These are phyloP conservation scores for Neopestalotiopsis sp. DNA, from an alignment of 2,329 filamentous ascomycete species.

Conservation along the genomic window DNA sequence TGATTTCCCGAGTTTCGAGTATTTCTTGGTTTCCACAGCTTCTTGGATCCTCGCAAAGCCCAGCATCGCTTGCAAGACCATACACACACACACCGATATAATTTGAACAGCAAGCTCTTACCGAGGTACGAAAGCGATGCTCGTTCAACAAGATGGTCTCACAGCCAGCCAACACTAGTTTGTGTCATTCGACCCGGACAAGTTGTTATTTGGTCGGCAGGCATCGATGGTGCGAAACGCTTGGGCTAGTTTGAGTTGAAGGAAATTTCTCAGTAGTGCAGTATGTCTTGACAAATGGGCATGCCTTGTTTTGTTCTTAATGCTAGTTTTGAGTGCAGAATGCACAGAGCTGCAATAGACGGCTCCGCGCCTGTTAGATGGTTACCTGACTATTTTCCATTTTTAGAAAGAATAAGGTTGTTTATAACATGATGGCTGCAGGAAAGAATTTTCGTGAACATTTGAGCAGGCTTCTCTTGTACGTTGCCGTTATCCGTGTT, in stretches of 20 bases:
- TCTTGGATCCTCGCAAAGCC: not conserved
- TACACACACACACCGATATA: not conserved
- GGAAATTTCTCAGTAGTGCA: not conserved
- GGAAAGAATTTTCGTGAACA: too few species aligned
- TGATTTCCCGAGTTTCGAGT: not conserved
- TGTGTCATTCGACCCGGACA: not conserved
- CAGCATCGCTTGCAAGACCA: not conserved
- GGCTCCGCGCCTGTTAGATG: not conserved
- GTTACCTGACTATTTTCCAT: not conserved
- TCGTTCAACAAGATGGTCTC: not conserved
- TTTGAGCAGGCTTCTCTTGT: too few species aligned
- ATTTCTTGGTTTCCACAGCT: not conserved
- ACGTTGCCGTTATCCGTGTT: not conserved
- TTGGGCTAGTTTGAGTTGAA: not conserved
- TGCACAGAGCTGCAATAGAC: not conserved
- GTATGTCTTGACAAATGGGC: not conserved
- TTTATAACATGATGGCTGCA: not conserved
- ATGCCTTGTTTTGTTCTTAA: not conserved
- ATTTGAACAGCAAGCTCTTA: not conserved
- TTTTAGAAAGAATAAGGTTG: not conserved
- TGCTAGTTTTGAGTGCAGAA: not conserved
- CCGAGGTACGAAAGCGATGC: not conserved
- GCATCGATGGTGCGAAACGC: not conserved
- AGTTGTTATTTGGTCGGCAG: not conserved
- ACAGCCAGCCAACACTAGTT: not conserved